Evolutionary conservation across 164 flowering plant genomes (phyloP).

Genomic region (Dillenia suffruticosa): DNA sequence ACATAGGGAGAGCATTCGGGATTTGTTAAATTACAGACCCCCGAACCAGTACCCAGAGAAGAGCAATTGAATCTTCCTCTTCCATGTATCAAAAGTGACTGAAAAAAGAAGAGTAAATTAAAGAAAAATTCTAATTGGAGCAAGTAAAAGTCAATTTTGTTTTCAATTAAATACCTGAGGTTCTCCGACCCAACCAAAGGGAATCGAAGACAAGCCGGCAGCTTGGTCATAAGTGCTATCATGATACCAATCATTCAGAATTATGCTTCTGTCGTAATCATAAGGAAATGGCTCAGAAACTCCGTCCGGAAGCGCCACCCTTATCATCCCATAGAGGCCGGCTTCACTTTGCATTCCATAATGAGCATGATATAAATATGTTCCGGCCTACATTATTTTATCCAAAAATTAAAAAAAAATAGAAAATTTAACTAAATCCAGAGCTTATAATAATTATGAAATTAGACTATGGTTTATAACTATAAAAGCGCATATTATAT

Average conservation of each 20-base stretch:
- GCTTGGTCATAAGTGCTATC: slow-evolving; percentile 65
- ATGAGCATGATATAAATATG: slow-evolving; percentile 84
- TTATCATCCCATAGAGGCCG: slow-evolving; percentile 71
- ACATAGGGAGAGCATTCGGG: slow-evolving; percentile 63
- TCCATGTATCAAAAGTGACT: slow-evolving; percentile 90
- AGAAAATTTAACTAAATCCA: no score
- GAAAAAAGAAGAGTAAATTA: slow-evolving; percentile 10
- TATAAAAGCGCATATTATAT: no score
- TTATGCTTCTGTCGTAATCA: slow-evolving; percentile 61
- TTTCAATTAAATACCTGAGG: slow-evolving; percentile 53
- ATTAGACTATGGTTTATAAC: background rate
- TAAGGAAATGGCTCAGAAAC: slow-evolving; percentile 64
- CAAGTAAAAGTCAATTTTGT: background rate
- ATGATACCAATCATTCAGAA: slow-evolving; percentile 92
- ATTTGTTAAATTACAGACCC: slow-evolving; percentile 46
- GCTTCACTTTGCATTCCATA: slow-evolving; percentile 92
- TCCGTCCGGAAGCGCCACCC: slow-evolving; percentile 53
- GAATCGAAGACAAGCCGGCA: slow-evolving; percentile 56
- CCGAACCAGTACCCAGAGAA: slow-evolving; percentile 10
- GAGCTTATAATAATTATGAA: background rate
- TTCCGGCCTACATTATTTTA: slow-evolving; percentile 62
- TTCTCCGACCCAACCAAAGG: slow-evolving; percentile 81
- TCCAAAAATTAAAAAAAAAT: background rate
- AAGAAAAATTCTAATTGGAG: background rate
- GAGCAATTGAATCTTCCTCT: slow-evolving; percentile 75